A percentile compares a stretch with the other conserved stretches of the same genome.
Evolutionary conservation across 805 yeast genomes (phyloP).

Genomic region (Metschnikowia sp.): DNA sequence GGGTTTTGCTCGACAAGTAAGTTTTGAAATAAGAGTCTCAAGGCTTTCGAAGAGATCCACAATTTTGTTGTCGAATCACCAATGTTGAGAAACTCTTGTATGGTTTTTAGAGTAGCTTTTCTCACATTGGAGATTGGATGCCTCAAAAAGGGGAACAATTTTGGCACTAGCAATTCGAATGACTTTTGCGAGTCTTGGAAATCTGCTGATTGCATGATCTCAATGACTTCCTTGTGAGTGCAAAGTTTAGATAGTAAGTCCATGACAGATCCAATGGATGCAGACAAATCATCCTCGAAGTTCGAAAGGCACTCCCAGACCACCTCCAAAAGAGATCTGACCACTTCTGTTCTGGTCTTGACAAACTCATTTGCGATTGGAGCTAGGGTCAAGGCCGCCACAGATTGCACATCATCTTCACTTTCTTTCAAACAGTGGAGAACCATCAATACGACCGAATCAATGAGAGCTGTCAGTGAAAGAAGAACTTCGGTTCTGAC

Average conservation of each 20-base stretch:
- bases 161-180: slow-evolving; percentile 78
- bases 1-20: slow-evolving; percentile 83
- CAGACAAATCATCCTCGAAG: slow-evolving; percentile 86
- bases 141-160: slow-evolving; percentile 85
- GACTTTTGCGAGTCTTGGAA: slow-evolving; percentile 48
- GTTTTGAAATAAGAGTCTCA: slow-evolving; percentile 82
- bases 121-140: slow-evolving; percentile 92
- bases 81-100: slow-evolving; percentile 68
- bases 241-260: slow-evolving; percentile 86
- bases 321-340: slow-evolving; percentile 53
- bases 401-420: slow-evolving; percentile 96
- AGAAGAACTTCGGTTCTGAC: slow-evolving; percentile 78
- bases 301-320: slow-evolving; percentile 90
- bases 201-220: slow-evolving; percentile 64
- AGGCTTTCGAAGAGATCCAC: slow-evolving; percentile 76
- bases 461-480: slow-evolving; percentile 54
- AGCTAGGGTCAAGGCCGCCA: slow-evolving; percentile 86
- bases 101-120: slow-evolving; percentile 77
- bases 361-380: slow-evolving; percentile 91
- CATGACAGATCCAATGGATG: slow-evolving; percentile 95
- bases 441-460: slow-evolving; percentile 77
- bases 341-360: slow-evolving; percentile 50
- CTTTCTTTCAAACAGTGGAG: slow-evolving; percentile 72
- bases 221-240: slow-evolving; percentile 72
- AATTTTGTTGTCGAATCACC: slow-evolving; percentile 48